Evolutionary conservation across 108 stramenopile species (phyloP).

Genomic region (Nannochloropsis salina): DNA sequence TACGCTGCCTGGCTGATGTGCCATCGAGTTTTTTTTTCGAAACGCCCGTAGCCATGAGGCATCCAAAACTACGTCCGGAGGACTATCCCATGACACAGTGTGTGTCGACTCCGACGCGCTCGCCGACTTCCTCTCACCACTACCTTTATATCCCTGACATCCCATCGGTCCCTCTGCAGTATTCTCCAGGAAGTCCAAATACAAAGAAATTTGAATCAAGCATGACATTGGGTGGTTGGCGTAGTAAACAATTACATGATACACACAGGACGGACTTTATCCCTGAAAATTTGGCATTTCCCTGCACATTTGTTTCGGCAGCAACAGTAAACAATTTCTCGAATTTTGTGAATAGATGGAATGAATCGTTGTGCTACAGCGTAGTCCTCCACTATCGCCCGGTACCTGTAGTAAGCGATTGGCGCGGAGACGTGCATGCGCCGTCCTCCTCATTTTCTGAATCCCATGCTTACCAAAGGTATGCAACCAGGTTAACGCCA

Average conservation of each 20-base stretch:
- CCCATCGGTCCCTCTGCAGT: neutral
- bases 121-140: neutral
- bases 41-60: neutral
- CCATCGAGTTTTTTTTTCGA: neutral
- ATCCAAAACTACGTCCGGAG: neutral
- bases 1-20: neutral
- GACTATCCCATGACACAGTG: neutral
- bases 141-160: neutral
- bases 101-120: neutral
- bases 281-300: neutral
- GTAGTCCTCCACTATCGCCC: neutral
- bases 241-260: neutral
- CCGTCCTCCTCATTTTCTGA: neutral
- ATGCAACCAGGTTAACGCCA: neutral
- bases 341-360: neutral
- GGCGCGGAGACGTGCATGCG: neutral
- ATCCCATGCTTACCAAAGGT: neutral
- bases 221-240: no score
- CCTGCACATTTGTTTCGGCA: neutral
- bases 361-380: neutral
- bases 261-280: neutral
- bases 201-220: no score
- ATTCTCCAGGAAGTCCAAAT: no score
- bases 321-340: neutral
- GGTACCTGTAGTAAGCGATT: neutral